phyloP scores from a whole-genome alignment of 179 eudicot genomes.

The Gypsophila paniculata region DNA sequence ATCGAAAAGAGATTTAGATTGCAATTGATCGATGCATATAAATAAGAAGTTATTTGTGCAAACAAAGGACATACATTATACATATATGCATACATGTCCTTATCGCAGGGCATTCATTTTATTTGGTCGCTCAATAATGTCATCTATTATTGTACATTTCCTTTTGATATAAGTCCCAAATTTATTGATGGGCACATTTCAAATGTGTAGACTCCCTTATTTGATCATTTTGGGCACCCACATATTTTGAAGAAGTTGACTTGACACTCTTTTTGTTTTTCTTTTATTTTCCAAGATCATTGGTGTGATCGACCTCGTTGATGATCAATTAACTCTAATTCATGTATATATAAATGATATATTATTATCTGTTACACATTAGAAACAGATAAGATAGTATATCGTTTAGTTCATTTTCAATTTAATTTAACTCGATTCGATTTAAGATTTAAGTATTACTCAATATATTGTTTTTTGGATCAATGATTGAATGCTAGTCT shows the following conservation, averaged over 20 bases:
- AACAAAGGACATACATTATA: constrained; percentile 22
- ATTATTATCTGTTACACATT: too few relatives aligned
- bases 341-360: too few relatives aligned
- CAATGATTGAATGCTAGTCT: too few relatives aligned
- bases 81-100: constrained; percentile 19
- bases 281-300: background rate
- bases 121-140: constrained; percentile 32
- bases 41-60: constrained; percentile 18
- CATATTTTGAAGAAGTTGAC: constrained; percentile 25
- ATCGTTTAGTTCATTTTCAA: too few relatives aligned
- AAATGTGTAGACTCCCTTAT: constrained; percentile 15
- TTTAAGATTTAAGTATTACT: too few relatives aligned
- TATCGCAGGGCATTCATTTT: constrained; percentile 30
- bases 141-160: constrained; percentile 23
- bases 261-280: constrained; percentile 15
- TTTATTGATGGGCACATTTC: constrained; percentile 24
- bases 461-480: too few relatives aligned
- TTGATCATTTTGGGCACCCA: constrained; percentile 25
- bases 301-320: too few relatives aligned
- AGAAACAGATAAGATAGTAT: too few relatives aligned
- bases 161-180: constrained; percentile 13
- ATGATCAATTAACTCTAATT: too few relatives aligned
- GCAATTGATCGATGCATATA: constrained; percentile 26
- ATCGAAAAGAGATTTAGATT: constrained; percentile 22
- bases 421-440: too few relatives aligned